These are phyloP conservation scores for Parafenestella ontariensis DNA, from an alignment of 2,329 filamentous ascomycete species.

Conservation along the genomic window DNA sequence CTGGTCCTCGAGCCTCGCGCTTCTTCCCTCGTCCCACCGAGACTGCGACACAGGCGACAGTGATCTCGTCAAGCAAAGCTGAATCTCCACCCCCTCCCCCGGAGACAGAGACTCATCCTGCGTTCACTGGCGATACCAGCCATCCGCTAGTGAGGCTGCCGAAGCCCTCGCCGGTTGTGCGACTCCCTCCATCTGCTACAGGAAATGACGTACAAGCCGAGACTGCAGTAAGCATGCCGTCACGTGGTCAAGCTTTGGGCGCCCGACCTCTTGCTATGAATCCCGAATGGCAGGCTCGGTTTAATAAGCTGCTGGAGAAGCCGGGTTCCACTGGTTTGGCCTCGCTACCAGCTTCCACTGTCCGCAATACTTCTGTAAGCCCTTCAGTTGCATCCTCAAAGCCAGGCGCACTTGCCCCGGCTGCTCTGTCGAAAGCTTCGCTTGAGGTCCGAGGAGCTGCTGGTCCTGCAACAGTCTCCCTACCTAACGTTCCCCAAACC, in stretches of 20 bases:
- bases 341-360: slow-evolving; percentile 36
- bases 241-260: slow-evolving; percentile 38
- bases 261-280: slow-evolving; percentile 50
- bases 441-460: slow-evolving; percentile 57
- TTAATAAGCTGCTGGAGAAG: slow-evolving; percentile 78
- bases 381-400: slow-evolving; percentile 49
- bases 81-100: slow-evolving; percentile 63
- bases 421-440: slow-evolving; percentile 69
- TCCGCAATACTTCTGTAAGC: slow-evolving; percentile 13
- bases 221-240: slow-evolving; percentile 51
- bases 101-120: slow-evolving; percentile 75
- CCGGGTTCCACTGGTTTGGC: slow-evolving; percentile 42
- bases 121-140: slow-evolving; percentile 69
- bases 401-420: slow-evolving; percentile 62
- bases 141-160: slow-evolving; percentile 75
- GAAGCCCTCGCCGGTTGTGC: slow-evolving; percentile 76
- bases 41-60: slow-evolving; percentile 23
- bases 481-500: slow-evolving; percentile 56
- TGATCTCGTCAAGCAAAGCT: slow-evolving; percentile 26
- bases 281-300: slow-evolving; percentile 78
- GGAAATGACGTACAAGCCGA: slow-evolving; percentile 46
- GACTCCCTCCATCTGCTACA: slow-evolving; percentile 70
- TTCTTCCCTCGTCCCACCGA: slow-evolving; percentile 47
- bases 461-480: slow-evolving; percentile 72
- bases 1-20: slow-evolving; percentile 43